Evolutionary conservation across 768 basidiomycete species (phyloP).

Genomic region (Candolleomyces eurysporus): DNA sequence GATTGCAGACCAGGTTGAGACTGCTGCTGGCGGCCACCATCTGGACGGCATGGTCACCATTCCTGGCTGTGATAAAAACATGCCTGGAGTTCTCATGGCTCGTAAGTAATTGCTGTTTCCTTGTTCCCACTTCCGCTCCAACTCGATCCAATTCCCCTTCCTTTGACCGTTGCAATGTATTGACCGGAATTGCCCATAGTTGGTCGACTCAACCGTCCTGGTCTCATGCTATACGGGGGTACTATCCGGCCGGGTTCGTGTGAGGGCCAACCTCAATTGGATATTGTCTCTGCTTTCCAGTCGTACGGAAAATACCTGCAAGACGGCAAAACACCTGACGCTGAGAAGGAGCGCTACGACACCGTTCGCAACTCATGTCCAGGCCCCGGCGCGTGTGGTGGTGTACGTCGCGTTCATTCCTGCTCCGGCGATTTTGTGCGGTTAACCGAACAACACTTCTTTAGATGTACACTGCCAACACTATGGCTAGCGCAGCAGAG

Average conservation of each 20-base stretch:
- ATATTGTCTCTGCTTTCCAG: constrained; percentile 97
- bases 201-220: constrained; percentile 92
- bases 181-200: constrained; percentile 42
- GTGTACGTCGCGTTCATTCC: constrained; percentile 53
- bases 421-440: not conserved
- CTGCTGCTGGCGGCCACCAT: constrained; percentile 95
- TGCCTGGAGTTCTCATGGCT: constrained; percentile 99
- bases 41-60: constrained; percentile 97
- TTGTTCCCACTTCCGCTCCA: constrained; percentile 15
- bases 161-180: not conserved
- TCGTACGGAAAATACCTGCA: constrained; percentile 94
- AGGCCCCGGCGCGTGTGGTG: constrained; percentile 97
- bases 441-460: not conserved
- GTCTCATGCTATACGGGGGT: constrained; percentile 97
- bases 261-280: constrained; percentile 81
- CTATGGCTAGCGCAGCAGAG: constrained; percentile 96
- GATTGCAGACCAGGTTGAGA: constrained; percentile 97
- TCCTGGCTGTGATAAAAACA: constrained; percentile 99
- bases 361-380: constrained; percentile 93
- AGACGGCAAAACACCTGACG: constrained; percentile 79
- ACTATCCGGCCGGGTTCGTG: constrained; percentile 93
- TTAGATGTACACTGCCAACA: constrained; percentile 98
- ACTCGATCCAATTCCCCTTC: constrained; percentile 1
- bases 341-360: constrained; percentile 81
- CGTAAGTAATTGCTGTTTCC: constrained; percentile 48